Evolutionary conservation across 2,329 filamentous ascomycete species (phyloP), one percentile per base, ranked within the genome.

Genomic region (Cucurbitaria berberidis): DNA sequence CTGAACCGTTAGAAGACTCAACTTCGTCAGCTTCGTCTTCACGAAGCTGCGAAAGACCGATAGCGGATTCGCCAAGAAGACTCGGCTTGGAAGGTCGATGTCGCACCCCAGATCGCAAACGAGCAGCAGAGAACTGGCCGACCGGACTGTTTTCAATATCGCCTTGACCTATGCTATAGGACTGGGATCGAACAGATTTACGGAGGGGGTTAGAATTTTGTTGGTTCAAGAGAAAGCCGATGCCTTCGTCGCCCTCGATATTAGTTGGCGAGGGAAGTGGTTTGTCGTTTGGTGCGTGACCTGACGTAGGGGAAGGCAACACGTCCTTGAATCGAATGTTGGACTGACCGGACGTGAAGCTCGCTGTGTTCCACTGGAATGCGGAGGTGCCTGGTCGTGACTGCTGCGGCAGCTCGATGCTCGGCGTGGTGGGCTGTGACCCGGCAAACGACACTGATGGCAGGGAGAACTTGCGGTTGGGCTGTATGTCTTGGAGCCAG

Each of bases 101-200:
- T 64, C 93, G 90, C 27, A 47, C 49, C 29, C 60, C 62, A 2
- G 80, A 53, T 63, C 30, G 79, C 68, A 44, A 81, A 43, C 81
- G 76, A 42, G 84, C 80, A n/a, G 81, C 80, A n/a, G 81, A 78
- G 11, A 79, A 73, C 36, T 85, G 72, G 19, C 82, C 76, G 3
- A 82, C 75, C 3, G 66, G 68, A 36, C 60, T 68, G 51, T 61
- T 64, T 34, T 74, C 72, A 26, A 68, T 84, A 47, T 96, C 92
- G 55, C 92, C 81, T 72, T 97, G 93, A 4, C 93, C 93, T 42
- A 96, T 93, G 0, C 93, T 98, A 75, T 98, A 98, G 4, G 95
- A 98, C 74, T 97, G 91, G 5, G 95, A 99, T 38, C 95, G 88
- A 66, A 96, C 95, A 1, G 91, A 92, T 75, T 98, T 98, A 1